A percentile compares a stretch with the other conserved stretches of the same genome.
phyloP scores from a whole-genome alignment of 129 eudicot species.

The Arctium minus region DNA sequence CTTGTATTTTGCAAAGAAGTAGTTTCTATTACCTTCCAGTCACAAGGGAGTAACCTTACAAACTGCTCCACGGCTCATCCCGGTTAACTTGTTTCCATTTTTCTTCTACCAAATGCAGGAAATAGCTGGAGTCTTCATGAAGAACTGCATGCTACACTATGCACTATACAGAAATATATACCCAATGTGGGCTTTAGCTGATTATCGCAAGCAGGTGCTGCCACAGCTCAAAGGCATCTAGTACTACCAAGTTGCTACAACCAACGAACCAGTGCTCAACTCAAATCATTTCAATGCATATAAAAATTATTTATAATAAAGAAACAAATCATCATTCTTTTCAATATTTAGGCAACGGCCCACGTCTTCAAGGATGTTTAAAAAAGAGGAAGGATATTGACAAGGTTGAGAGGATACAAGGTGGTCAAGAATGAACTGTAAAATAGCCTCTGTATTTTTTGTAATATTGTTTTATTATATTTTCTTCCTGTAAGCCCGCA shows the following conservation, averaged over 20 bases:
- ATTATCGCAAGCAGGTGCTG: conserved; percentile 47
- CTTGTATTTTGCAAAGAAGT: too few species aligned
- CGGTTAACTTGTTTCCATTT: background rate
- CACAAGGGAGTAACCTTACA: background rate
- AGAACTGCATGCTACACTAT: conserved; percentile 83
- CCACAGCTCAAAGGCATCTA: conserved; percentile 16
- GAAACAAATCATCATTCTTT: conserved; percentile 2
- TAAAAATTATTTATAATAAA: background rate
- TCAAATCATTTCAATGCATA: conserved; percentile 8
- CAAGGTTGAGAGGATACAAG: conserved; percentile 3
- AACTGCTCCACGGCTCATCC: background rate
- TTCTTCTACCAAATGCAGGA: conserved; percentile 42
- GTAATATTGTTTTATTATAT: background rate
- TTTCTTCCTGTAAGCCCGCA: background rate
- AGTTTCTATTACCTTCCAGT: too few species aligned
- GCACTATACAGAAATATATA: conserved; percentile 65
- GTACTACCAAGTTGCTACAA: background rate
- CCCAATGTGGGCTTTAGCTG: conserved; percentile 85
- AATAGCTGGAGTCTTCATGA: conserved; percentile 68
- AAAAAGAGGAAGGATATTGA: conserved; percentile 7
- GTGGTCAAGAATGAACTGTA: conserved; percentile 5
- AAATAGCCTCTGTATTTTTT: background rate
- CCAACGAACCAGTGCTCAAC: background rate
- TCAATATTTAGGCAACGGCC: background rate
- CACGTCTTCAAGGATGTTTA: conserved; percentile 12